Evolutionary conservation across 2,329 filamentous ascomycete species (phyloP).

Genomic region (Alternaria triticina): DNA sequence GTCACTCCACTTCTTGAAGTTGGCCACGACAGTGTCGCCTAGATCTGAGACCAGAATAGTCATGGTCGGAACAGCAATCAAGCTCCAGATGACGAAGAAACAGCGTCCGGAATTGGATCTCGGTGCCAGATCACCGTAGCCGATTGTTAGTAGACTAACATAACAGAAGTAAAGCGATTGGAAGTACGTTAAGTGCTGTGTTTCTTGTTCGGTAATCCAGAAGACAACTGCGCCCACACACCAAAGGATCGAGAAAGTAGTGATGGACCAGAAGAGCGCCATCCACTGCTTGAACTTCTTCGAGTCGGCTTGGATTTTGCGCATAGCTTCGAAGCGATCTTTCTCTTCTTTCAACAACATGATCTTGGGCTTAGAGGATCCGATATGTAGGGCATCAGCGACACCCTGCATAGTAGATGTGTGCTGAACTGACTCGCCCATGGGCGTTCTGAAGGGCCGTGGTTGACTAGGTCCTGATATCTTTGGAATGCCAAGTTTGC

Average conservation of each 20-base stretch:
- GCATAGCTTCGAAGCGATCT: constrained; percentile 80
- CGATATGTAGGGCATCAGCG: constrained; percentile 12
- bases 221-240: constrained; percentile 81
- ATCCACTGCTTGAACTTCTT: constrained; percentile 74
- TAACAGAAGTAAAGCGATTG: constrained; percentile 86
- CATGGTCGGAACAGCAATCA: constrained; percentile 85
- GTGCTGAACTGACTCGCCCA: constrained; percentile 21
- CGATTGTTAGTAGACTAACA: constrained; percentile 81
- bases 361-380: constrained; percentile 52
- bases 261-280: constrained; percentile 70
- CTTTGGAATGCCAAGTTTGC: constrained; percentile 14
- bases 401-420: constrained; percentile 10
- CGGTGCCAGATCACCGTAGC: constrained; percentile 82
- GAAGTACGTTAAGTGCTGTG: constrained; percentile 73
- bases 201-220: constrained; percentile 62
- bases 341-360: constrained; percentile 65
- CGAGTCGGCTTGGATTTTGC: constrained; percentile 73
- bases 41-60: constrained; percentile 70
- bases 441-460: constrained; percentile 27
- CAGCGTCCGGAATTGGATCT: constrained; percentile 78
- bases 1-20: constrained; percentile 68
- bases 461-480: constrained; percentile 38
- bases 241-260: constrained; percentile 78
- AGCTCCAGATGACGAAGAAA: constrained; percentile 92
- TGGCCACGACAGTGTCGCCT: constrained; percentile 77